Evolutionary conservation across 139 green algal species (phyloP).

Genomic region (Tetradesmus obliquus): DNA sequence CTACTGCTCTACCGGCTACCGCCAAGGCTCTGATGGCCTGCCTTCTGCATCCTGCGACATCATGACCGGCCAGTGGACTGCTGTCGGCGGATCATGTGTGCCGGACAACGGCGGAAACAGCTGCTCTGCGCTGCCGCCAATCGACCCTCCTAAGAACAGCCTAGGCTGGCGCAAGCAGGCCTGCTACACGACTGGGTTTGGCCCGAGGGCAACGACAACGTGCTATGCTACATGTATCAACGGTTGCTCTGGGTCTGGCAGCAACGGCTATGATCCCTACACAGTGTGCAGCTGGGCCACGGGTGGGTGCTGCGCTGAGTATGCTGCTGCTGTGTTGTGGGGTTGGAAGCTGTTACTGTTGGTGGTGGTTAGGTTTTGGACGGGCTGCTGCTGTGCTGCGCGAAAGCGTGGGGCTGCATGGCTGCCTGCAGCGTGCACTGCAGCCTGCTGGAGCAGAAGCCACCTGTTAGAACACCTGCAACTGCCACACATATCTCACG

Average conservation of each 20-base stretch:
- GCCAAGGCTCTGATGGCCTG: neutral
- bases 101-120: neutral
- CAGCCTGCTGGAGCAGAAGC: too few relatives aligned
- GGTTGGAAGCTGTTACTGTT: too few relatives aligned
- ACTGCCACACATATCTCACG: too few relatives aligned
- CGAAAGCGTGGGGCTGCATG: too few relatives aligned
- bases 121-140: neutral
- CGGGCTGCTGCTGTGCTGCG: too few relatives aligned
- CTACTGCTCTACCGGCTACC: neutral
- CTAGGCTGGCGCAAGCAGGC: neutral
- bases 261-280: neutral
- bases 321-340: too few relatives aligned
- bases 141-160: neutral
- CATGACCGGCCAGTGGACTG: neutral
- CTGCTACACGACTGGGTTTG: neutral
- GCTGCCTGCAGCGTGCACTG: too few relatives aligned
- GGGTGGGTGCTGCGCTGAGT: neutral
- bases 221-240: neutral
- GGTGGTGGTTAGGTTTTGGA: too few relatives aligned
- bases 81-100: neutral
- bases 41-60: neutral
- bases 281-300: neutral
- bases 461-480: too few relatives aligned
- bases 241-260: neutral
- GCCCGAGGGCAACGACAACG: neutral